Evolutionary conservation across 2,329 filamentous ascomycete species (phyloP).

Genomic region (Sphaerostilbella broomeana): DNA sequence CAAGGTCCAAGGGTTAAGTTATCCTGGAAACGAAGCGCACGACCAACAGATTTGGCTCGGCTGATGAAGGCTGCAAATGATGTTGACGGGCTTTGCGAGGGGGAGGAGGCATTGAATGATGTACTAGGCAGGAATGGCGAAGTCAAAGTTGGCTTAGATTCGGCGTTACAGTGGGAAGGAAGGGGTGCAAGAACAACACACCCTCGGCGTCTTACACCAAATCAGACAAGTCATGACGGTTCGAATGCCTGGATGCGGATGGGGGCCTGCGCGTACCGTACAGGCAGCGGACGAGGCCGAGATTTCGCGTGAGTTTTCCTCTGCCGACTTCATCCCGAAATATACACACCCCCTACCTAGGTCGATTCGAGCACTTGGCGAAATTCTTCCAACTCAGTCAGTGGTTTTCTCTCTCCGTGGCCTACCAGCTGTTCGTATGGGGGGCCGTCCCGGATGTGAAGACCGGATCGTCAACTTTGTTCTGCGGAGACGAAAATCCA

Average conservation of each 20-base stretch:
- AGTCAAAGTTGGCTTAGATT: background rate
- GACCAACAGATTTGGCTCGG: conserved; percentile 5
- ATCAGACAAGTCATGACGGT: conserved; percentile 5
- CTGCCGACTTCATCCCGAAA: background rate
- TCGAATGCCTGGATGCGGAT: background rate
- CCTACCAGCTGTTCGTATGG: too few species aligned
- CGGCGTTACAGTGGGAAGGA: background rate
- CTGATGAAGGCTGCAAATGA: conserved; percentile 5
- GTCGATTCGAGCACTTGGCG: too few species aligned
- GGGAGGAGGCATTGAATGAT: conserved; percentile 10
- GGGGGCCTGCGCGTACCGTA: too few species aligned
- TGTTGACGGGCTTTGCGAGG: conserved; percentile 5
- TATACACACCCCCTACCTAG: conserved; percentile 5
- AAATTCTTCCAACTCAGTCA: too few species aligned
- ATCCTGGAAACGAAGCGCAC: background rate
- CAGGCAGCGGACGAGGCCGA: conserved; percentile 9
- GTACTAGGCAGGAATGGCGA: conserved; percentile 1
- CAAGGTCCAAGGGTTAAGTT: background rate
- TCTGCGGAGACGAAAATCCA: too few species aligned
- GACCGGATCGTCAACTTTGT: too few species aligned
- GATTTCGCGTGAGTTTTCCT: background rate
- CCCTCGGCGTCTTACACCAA: conserved; percentile 12
- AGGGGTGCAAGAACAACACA: background rate
- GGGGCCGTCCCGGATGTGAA: too few species aligned
- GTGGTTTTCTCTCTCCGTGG: too few species aligned